Evolutionary conservation across 1,284 basidiomycete species (phyloP).

Genomic region (Austroboletus novae-zelandiae): DNA sequence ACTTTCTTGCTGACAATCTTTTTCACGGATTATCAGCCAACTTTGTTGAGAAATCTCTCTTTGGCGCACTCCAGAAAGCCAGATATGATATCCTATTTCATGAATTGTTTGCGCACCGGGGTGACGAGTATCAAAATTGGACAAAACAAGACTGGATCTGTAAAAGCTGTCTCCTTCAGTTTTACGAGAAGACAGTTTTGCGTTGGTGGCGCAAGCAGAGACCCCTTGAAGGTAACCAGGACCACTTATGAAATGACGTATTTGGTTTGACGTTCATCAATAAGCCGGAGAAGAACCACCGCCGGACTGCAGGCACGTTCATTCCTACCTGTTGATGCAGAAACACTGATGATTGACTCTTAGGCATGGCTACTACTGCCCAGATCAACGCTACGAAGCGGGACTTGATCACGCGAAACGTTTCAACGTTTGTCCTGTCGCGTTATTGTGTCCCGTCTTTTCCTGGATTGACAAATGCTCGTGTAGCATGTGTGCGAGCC

Average conservation of each 20-base stretch:
- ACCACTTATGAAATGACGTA: neutral
- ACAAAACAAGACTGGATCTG: constrained; percentile 12
- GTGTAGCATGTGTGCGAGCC: constrained; percentile 10
- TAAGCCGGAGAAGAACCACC: neutral
- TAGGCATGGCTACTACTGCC: constrained; percentile 15
- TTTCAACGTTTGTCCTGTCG: constrained; percentile 8
- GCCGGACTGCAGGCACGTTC: constrained; percentile 11
- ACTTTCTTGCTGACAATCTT: constrained; percentile 3
- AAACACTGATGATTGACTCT: neutral
- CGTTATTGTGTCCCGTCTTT: neutral
- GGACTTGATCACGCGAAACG: constrained; percentile 11
- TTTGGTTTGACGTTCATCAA: neutral
- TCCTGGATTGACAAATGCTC: neutral
- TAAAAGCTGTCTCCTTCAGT: constrained; percentile 1
- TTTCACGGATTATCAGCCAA: constrained; percentile 4
- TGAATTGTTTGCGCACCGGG: constrained; percentile 11
- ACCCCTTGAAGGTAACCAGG: constrained; percentile 2
- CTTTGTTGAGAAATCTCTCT: constrained; percentile 4
- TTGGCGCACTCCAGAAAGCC: constrained; percentile 1
- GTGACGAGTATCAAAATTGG: constrained; percentile 8
- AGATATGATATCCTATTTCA: constrained; percentile 6
- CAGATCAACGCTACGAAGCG: constrained; percentile 8
- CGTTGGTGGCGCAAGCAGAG: constrained; percentile 14
- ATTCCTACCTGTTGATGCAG: neutral
- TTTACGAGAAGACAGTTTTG: constrained; percentile 8